phyloP scores from a whole-genome alignment of 192 early-diverging fungal species.

The Phlyctochytrium arcticum region DNA sequence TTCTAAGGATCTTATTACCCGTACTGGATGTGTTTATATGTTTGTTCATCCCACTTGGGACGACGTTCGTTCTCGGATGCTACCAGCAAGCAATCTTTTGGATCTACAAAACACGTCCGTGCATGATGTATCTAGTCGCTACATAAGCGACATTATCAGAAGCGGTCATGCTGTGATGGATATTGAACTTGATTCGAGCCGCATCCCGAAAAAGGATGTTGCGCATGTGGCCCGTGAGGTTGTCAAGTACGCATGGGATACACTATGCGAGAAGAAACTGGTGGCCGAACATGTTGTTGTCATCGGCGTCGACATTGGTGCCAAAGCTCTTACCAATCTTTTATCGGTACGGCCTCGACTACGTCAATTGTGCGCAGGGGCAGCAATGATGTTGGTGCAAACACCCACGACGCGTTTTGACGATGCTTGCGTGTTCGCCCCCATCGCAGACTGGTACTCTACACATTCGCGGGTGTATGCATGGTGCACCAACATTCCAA shows the following conservation, averaged over 20 bases:
- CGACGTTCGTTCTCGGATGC: not conserved
- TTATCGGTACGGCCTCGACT: slow-evolving; percentile 4
- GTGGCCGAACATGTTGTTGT: slow-evolving; percentile 5
- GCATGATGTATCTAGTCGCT: not conserved
- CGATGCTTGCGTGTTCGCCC: too few relatives aligned
- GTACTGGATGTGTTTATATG: slow-evolving; percentile 9
- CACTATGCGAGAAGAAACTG: not conserved
- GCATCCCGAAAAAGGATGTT: not conserved
- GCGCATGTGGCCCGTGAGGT: slow-evolving; percentile 7
- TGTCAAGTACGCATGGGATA: slow-evolving; percentile 20
- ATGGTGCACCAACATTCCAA: too few relatives aligned
- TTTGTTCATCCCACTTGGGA: slow-evolving; percentile 15
- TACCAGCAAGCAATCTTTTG: not conserved
- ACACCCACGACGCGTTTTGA: too few relatives aligned
- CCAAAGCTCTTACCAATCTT: not conserved
- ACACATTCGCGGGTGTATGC: too few relatives aligned
- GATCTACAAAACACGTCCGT: not conserved
- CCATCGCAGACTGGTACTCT: too few relatives aligned
- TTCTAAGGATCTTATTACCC: slow-evolving; percentile 5
- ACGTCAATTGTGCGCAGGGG: too few relatives aligned
- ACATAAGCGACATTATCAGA: slow-evolving; percentile 1
- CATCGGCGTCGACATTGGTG: slow-evolving; percentile 9
- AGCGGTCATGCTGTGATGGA: slow-evolving; percentile 18
- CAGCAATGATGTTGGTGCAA: too few relatives aligned
- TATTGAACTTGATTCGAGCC: not conserved